phyloP scores from a whole-genome alignment of 129 eudicot genomes.

The Lactuca sativa region DNA sequence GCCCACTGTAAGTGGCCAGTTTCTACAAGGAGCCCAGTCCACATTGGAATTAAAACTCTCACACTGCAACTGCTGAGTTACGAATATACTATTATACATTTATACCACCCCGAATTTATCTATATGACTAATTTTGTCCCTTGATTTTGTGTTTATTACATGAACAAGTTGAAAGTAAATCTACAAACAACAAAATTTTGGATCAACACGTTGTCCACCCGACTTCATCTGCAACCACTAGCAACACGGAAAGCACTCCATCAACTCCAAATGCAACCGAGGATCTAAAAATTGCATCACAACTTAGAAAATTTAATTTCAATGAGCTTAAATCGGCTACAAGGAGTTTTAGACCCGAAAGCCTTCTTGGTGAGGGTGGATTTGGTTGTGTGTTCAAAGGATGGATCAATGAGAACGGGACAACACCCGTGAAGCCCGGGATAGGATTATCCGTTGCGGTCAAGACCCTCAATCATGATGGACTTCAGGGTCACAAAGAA shows the following conservation, averaged over 20 bases:
- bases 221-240: slow-evolving; percentile 67
- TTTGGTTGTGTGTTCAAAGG: slow-evolving; percentile 97
- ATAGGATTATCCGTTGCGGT: slow-evolving; percentile 95
- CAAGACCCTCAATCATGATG: slow-evolving; percentile 90
- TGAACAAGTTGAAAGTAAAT: slow-evolving; percentile 47
- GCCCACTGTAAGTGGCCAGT: neutral
- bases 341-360: slow-evolving; percentile 81
- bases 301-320: slow-evolving; percentile 77
- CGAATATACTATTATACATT: too few relatives aligned
- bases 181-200: slow-evolving; percentile 44
- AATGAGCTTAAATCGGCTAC: slow-evolving; percentile 85
- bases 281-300: slow-evolving; percentile 78
- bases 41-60: neutral
- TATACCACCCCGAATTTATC: neutral
- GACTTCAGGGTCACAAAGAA: slow-evolving; percentile 97
- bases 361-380: slow-evolving; percentile 95
- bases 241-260: slow-evolving; percentile 67
- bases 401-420: slow-evolving; percentile 78
- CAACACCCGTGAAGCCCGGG: slow-evolving; percentile 70
- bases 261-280: slow-evolving; percentile 70
- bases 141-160: slow-evolving; percentile 16
- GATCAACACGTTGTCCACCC: slow-evolving; percentile 73
- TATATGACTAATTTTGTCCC: slow-evolving; percentile 10
- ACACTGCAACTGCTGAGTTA: too few relatives aligned
- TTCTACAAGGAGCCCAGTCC: neutral